Evolutionary conservation across 116 monocot species (phyloP).

Genomic region (Phalaenopsis hybrid): DNA sequence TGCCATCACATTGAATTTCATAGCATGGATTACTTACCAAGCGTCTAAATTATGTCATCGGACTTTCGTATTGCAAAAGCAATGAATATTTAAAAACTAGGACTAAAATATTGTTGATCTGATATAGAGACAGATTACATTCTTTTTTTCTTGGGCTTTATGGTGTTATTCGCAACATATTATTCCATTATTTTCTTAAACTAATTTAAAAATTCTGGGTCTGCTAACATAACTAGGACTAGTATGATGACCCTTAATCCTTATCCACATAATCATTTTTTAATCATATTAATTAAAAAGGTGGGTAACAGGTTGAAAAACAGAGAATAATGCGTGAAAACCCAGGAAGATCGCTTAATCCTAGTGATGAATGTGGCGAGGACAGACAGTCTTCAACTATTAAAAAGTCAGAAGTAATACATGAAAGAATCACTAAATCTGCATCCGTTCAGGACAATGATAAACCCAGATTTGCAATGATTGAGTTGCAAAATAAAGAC

Average conservation of each 20-base stretch:
- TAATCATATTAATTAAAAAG: too few species aligned
- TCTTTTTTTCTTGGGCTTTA: too few species aligned
- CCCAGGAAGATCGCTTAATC: conserved; percentile 24
- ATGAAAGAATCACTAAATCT: not conserved
- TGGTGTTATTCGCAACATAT: not conserved
- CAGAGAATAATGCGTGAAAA: conserved; percentile 59
- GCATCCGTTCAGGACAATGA: conserved; percentile 6
- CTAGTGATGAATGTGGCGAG: conserved; percentile 12
- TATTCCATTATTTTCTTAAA: not conserved
- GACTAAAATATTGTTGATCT: too few species aligned
- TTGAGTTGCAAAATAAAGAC: conserved; percentile 7
- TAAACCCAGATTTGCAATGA: conserved; percentile 9
- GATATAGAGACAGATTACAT: too few species aligned
- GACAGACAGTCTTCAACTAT: conserved; percentile 4
- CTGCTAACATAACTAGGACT: not conserved
- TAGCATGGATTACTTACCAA: not conserved
- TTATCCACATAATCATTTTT: too few species aligned
- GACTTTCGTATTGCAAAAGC: not conserved
- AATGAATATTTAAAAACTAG: not conserved
- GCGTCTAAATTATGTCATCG: not conserved
- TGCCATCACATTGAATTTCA: not conserved
- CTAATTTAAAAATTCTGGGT: not conserved
- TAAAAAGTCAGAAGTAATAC: conserved; percentile 8
- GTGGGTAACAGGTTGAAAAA: conserved; percentile 61
- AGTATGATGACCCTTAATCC: not conserved